A percentile compares a stretch with the other conserved stretches of the same genome.
Evolutionary conservation across 768 basidiomycete species (phyloP).

Genomic region (Agaricus subrufescens): DNA sequence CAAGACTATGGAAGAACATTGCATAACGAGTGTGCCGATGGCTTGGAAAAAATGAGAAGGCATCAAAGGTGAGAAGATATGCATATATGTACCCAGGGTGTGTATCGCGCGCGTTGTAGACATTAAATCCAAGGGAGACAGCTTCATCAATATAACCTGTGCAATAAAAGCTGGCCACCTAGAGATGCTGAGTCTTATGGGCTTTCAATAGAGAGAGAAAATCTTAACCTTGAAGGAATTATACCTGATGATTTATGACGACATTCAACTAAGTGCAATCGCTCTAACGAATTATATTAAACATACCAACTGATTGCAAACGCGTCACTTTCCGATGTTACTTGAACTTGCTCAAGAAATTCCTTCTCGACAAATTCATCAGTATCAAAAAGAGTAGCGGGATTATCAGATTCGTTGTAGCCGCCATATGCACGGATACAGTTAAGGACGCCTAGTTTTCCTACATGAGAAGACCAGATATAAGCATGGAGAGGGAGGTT

Average conservation of each 20-base stretch:
- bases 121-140: conserved; percentile 55
- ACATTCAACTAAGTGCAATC: too few species aligned
- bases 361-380: conserved; percentile 53
- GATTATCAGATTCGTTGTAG: conserved; percentile 44
- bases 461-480: not conserved
- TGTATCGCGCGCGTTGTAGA: conserved; percentile 51
- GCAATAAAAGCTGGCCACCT: conserved; percentile 64
- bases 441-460: conserved; percentile 45
- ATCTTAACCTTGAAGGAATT: conserved; percentile 54
- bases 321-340: conserved; percentile 42
- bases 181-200: not conserved
- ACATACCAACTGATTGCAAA: conserved; percentile 58
- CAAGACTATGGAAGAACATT: conserved; percentile 67
- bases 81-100: conserved; percentile 64
- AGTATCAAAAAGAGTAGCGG: conserved; percentile 55
- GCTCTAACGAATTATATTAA: too few species aligned
- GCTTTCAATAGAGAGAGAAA: not conserved
- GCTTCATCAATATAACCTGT: conserved; percentile 57
- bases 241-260: conserved; percentile 36
- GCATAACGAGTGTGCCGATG: conserved; percentile 67
- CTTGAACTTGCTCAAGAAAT: conserved; percentile 40
- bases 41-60: conserved; percentile 25
- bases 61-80: not conserved
- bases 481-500: not conserved
- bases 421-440: conserved; percentile 64